Base-by-base conservation (phyloP, 1,284 basidiomycete genomes). In the Malassezia yamatoensis region DNA sequence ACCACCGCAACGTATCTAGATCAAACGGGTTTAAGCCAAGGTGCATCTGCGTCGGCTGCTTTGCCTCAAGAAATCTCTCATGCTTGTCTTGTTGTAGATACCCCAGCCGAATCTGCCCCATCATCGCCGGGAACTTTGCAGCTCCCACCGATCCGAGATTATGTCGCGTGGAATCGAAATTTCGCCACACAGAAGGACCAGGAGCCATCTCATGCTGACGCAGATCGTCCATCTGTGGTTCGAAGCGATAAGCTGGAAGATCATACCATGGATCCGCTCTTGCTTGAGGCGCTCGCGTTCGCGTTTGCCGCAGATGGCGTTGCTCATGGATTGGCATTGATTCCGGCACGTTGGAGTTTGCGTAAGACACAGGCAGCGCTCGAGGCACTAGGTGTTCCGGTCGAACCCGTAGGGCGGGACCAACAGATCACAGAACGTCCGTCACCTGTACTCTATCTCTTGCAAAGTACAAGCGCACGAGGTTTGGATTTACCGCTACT, bases 1-100 rank as follows among this genome's bases (percentile, higher is more conserved):
- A 53, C 53, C 29, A 52, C 59, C n/a, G 70, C 68, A n/a, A 54
- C 57, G 5, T 74, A 70, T 67, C 63, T 72, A 46, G 72, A 74
- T 41, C 53, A 68, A 32, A 72, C 68, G 2, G 72, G 72, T 0
- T 37, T 72, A 34, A 70, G 63, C 49, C 60, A 53, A 15, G 42
- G 46, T 42, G 49, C 50, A 56, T 16, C 53, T 57, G 51, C 50
- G 50, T 29, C 52, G 44, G 15, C 57, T 43, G 49, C 59, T 10
- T 55, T 72, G 54, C 71, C 70, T 1, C 45, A 57, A 6, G 54
- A 63, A 37, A 62, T 74, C n/a, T 42, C 50, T 20, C 71, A 74
- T 53, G 61, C 61, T 8, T 74, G 69, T 43, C 45, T 74, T 18
- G 67, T 74, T 1, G 68, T 71, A 1, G 66, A 73, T 52, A 65